Base-by-base conservation (phyloP, 2,329 filamentous ascomycete genomes). In the Sporothrix mexicana region DNA sequence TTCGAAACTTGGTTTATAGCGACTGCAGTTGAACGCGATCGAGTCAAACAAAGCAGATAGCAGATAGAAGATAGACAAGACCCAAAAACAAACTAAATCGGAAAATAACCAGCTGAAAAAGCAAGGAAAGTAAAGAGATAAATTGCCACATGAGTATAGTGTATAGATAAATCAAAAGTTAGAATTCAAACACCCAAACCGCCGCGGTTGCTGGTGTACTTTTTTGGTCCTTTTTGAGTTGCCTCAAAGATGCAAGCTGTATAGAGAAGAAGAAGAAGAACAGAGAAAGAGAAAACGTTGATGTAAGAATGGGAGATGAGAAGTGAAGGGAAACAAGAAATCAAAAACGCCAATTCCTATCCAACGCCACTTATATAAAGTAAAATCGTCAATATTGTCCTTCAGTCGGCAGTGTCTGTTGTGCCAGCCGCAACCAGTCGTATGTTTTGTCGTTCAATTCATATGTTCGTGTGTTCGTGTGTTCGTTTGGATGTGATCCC, bases 171-270 rank as follows among this genome's bases (percentile, higher is more conserved):
- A n/a, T n/a, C 45, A 69, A 9, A 53, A 53, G 51, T 23, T 17
- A n/a, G 43, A 62, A 30, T 8, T 23, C 20, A 55, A 68, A 51
- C 41, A 72, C 61, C 41, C 43, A 53, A 57, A 47, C 53, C 59
- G 57, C 17, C 15, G 30, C 17, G 12, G 25, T 30, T 17, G 23
- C 23, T 23, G 25, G 61, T 45, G 43, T 62, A 13, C 43, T 55
- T 69, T 71, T 70, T 43, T 43, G 12, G 20, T 47, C 12, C 41
- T 23, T 47, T 55, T 73, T 73, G 72, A 72, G 72, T 73, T 72
- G 72, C 72, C 72, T 53, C 72, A 73, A 73, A 69, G 49, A 70
- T 73, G 49, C 59, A 70, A 67, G 47, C 23, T 70, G 30, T 70
- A 73, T 69, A 69, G 30, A 49, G 10, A 61, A 36, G 49, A n/a